Percentiles rank a stretch among this genome's conserved stretches.
These are phyloP conservation scores for Aspergillus puulaauensis DNA, from an alignment of 2,329 filamentous ascomycete species.

Conservation along the genomic window DNA sequence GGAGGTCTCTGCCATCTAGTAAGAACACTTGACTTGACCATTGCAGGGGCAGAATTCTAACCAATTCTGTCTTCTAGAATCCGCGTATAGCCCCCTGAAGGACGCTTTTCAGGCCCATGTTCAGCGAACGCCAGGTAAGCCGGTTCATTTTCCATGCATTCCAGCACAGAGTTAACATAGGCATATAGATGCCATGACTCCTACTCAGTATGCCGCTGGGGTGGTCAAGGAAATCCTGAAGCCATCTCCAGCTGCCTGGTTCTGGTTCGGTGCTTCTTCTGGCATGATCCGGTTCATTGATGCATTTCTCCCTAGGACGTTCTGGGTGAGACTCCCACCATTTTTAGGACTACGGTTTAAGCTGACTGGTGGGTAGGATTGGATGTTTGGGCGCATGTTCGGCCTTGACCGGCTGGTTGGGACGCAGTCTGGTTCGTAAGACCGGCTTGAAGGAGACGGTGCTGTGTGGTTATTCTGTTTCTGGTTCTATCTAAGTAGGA, in stretches of 20 bases:
- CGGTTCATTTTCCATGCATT: too few species aligned
- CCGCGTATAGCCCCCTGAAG: background rate
- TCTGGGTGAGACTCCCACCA: background rate
- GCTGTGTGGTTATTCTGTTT: too few species aligned
- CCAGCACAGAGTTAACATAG: background rate
- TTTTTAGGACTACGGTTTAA: too few species aligned
- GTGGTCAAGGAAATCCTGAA: background rate
- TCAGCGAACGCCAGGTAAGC: background rate
- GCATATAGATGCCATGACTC: background rate
- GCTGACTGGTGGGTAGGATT: background rate
- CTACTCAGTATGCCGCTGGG: background rate
- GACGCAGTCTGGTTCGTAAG: too few species aligned
- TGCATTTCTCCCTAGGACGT: background rate
- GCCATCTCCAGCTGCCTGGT: background rate
- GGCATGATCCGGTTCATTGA: background rate
- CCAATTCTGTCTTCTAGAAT: background rate
- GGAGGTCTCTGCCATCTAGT: background rate
- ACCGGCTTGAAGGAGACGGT: too few species aligned
- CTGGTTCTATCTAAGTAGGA: too few species aligned
- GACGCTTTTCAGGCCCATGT: background rate
- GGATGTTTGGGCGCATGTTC: background rate
- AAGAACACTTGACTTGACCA: background rate
- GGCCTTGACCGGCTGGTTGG: background rate
- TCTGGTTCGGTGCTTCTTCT: background rate
- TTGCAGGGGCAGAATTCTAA: accelerated